These are phyloP conservation scores for Alloteropsis semialata DNA, from an alignment of 176 grass and related monocot genomes.

Conservation along the genomic window DNA sequence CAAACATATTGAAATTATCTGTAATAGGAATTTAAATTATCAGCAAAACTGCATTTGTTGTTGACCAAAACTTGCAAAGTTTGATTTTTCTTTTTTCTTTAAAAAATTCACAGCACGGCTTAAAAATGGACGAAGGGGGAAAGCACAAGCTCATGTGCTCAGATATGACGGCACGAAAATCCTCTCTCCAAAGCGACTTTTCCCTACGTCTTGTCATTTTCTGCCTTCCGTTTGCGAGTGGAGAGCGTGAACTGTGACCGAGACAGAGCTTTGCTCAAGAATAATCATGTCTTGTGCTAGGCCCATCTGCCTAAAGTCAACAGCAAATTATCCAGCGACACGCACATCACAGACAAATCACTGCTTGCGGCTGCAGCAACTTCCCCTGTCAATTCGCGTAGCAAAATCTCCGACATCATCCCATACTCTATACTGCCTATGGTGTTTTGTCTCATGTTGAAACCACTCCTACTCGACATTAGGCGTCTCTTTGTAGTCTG, in stretches of 20 bases:
- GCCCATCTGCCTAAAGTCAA: not conserved
- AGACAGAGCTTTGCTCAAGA: not conserved
- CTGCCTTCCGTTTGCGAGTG: not conserved
- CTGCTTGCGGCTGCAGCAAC: not conserved
- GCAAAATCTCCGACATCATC: slow-evolving; percentile 8
- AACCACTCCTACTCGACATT: not conserved
- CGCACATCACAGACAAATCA: not conserved
- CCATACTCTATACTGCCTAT: not conserved
- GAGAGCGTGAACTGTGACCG: not conserved
- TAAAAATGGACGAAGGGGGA: not conserved
- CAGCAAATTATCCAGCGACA: not conserved
- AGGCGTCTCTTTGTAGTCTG: not conserved
- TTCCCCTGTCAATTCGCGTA: not conserved
- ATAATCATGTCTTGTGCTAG: too few species aligned
- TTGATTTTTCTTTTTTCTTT: too few species aligned
- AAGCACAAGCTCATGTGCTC: not conserved
- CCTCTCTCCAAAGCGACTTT: not conserved
- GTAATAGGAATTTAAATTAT: too few species aligned
- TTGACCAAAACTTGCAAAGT: not conserved
- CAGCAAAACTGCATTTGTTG: too few species aligned
- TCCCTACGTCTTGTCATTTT: not conserved
- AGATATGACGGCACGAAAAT: not conserved
- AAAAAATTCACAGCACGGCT: too few species aligned
- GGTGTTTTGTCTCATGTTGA: not conserved
- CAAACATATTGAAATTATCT: too few species aligned